Evolutionary conservation across 2,329 filamentous ascomycete species (phyloP), one percentile per base, ranked within the genome.

Genomic region (Colletotrichum spinosum): DNA sequence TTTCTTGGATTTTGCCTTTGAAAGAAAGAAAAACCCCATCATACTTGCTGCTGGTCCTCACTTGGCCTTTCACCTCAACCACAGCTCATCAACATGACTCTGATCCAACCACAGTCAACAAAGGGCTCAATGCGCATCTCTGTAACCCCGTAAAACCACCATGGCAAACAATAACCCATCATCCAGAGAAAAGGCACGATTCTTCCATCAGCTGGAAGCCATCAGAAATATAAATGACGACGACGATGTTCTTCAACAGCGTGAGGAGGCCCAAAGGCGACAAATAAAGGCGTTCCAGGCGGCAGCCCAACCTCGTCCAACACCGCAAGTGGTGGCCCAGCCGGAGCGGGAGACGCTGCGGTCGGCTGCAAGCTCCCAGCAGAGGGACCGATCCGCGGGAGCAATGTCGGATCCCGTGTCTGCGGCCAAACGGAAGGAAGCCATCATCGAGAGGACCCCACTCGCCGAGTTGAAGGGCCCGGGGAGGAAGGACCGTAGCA

Each of bases 101-200:
- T 39, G 38, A 55, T 37, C 51, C 49, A 25, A 10, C n/a, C 13
- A 41, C 11, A 7, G 12, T 41, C 44, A 44, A 13, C n/a, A 37
- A 54, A 57, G 57, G 48, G 46, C 46, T 53, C 57, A 12, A 39
- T 55, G 44, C 45, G 44, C 49, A 15, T 25, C 54, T 55, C 49
- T 60, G 45, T 35, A 12, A 48, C 45, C 45, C 13, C 33, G 48
- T 6, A 34, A 13, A 17, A 45, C 13, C 51, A 65, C 6, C 59
- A 76, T 77, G 75, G 39, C 39, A 39, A 37, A 50, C 44, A 38
- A 48, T 33, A 63, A 62, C 48, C 54, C 62, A 13, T 55, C 73
- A 9, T 65, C 81, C 7, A 69, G 76, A 54, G 80, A 82, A 41
- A 87, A 87, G 70, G 51, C 72, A 25, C 79, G 76, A 0, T 84